Evolutionary conservation across 164 flowering plant species (phyloP).

Genomic region (Annona cherimola): DNA sequence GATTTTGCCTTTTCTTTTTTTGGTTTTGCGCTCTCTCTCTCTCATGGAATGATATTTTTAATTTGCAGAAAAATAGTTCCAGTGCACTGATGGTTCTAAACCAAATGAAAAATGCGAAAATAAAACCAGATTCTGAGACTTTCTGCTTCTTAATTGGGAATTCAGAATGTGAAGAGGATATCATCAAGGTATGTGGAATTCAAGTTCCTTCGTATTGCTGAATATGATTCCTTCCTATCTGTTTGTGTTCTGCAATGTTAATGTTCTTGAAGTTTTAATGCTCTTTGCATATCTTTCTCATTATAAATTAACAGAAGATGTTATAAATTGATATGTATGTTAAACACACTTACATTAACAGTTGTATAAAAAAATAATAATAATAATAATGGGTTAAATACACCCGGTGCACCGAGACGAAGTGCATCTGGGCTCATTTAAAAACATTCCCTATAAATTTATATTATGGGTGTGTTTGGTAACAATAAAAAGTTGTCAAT

Average conservation of each 20-base stretch:
- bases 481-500: too few species aligned
- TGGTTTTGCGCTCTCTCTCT: background rate
- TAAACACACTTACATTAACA: too few species aligned
- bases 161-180: slow-evolving; percentile 49
- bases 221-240: background rate
- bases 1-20: background rate
- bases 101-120: slow-evolving; percentile 65
- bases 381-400: too few species aligned
- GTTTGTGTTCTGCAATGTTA: background rate
- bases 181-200: slow-evolving; percentile 51
- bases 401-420: too few species aligned
- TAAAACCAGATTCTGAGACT: slow-evolving; percentile 73
- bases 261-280: background rate
- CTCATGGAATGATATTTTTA: background rate
- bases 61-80: slow-evolving; percentile 56
- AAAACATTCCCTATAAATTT: too few species aligned
- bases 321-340: too few species aligned
- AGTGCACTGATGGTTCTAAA: slow-evolving; percentile 53
- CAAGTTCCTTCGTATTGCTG: too few species aligned
- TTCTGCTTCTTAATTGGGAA: slow-evolving; percentile 60
- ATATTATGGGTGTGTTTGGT: too few species aligned
- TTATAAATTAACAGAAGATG: background rate
- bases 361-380: too few species aligned
- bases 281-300: background rate
- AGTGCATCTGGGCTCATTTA: too few species aligned